phyloP scores from a whole-genome alignment of 106 monocot species.

The Dendrobium chrysotoxum region DNA sequence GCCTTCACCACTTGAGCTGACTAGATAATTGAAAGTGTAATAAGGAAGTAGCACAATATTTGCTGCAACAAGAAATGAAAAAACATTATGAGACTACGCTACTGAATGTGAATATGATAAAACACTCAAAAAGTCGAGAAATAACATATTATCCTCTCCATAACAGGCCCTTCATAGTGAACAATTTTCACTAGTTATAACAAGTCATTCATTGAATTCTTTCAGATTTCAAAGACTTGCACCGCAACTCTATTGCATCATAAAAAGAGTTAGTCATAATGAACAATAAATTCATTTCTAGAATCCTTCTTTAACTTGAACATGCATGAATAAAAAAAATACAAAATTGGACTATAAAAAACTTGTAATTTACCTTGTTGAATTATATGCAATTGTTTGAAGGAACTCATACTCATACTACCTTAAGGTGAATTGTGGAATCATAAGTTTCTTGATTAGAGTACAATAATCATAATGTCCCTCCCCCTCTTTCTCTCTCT shows the following conservation, averaged over 20 bases:
- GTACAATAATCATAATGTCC: too few relatives aligned
- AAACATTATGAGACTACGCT: not conserved
- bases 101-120: not conserved
- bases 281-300: not conserved
- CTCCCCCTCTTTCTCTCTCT: too few relatives aligned
- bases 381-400: not conserved
- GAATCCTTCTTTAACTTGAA: not conserved
- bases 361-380: not conserved
- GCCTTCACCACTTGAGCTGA: constrained; percentile 63
- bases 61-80: constrained; percentile 54
- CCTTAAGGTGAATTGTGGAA: not conserved
- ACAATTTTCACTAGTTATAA: not conserved
- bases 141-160: not conserved
- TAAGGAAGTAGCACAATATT: constrained; percentile 90
- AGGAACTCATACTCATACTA: not conserved
- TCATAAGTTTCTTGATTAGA: too few relatives aligned
- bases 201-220: not conserved
- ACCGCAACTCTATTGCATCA: not conserved
- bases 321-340: not conserved
- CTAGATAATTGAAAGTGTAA: constrained; percentile 88
- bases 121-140: not conserved
- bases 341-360: not conserved
- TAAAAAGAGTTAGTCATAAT: not conserved
- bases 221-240: not conserved
- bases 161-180: not conserved